Conservation (phyloP, 2,329 filamentous ascomycete species). For the Fusarium secorum region DNA sequence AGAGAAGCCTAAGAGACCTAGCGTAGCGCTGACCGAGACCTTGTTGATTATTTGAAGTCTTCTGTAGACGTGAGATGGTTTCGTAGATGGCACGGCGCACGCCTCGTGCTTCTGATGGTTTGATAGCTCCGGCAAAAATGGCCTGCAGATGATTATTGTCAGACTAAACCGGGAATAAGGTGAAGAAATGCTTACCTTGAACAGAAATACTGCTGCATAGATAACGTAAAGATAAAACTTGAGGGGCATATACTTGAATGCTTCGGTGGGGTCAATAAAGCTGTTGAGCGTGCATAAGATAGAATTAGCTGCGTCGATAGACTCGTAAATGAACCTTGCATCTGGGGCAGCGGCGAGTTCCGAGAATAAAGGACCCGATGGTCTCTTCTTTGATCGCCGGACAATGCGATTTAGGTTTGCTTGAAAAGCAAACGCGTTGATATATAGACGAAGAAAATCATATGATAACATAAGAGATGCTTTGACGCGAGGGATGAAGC, state of each 20-base stretch:
- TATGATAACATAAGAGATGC: slow-evolving; percentile 74
- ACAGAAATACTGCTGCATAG: slow-evolving; percentile 70
- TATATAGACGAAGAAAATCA: slow-evolving; percentile 76
- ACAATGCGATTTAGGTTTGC: slow-evolving; percentile 66
- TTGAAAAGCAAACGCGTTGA: slow-evolving; percentile 79
- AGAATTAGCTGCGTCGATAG: slow-evolving; percentile 69
- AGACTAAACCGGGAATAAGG: accelerated
- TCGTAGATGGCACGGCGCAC: slow-evolving; percentile 65
- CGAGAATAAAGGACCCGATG: slow-evolving; percentile 52
- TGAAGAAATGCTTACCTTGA: slow-evolving; percentile 57
- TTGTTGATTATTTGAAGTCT: slow-evolving; percentile 64
- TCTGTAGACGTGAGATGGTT: slow-evolving; percentile 66
- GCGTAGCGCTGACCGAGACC: slow-evolving; percentile 69
- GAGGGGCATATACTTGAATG: slow-evolving; percentile 70
- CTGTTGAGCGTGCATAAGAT: slow-evolving; percentile 67
- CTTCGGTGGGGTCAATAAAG: slow-evolving; percentile 64
- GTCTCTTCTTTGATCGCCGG: slow-evolving; percentile 43
- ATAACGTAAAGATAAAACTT: slow-evolving; percentile 69
- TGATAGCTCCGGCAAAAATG: slow-evolving; percentile 61
- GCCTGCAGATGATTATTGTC: background rate
- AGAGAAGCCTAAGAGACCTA: slow-evolving; percentile 65
- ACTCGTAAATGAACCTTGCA: slow-evolving; percentile 72
- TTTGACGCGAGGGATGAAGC: slow-evolving; percentile 71
- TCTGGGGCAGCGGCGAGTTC: slow-evolving; percentile 68
- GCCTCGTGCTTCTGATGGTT: slow-evolving; percentile 60